Evolutionary conservation across 257 asterid genomes (phyloP), one percentile per base, ranked within the genome.

Genomic region (Fraxinus excelsior): DNA sequence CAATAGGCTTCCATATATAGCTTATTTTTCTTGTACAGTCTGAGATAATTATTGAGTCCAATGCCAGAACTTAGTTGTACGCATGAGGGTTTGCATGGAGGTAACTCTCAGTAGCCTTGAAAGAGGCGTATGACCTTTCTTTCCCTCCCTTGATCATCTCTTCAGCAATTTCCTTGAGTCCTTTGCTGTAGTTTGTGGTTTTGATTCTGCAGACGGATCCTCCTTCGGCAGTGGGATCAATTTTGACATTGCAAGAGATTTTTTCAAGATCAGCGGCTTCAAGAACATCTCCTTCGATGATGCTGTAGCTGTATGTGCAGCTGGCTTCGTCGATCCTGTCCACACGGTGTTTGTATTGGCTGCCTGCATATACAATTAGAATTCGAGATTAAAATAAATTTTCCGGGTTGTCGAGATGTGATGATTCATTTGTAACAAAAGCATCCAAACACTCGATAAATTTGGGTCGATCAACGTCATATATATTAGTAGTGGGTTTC

Each of bases 281-380:
- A 11, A 88, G 73, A 1, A 73, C 83, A 71, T 90, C 91, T 18
- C 92, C 95, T 73, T 90, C 91, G 8, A 85, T 76, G 68, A 90
- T 56, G 5, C 42, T 78, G 86, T 87, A 89, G 9, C 76, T 86
- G 83, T 70, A 82, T 1, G 75, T 58, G 42, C 71, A 78, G 18
- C 80, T 86, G 26, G 79, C 76, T 76, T 86, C 87, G 73, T 90
- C 92, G 16, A 90, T 14, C 1, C 25, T 81, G 7, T 83, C 90
- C 1, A 90, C 84, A 7, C 78, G 74, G 9, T 90, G 92, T 82
- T 86, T 83, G 82, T 44, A 86, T 28, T 82, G 80, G 56, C 87
- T 86, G 2, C 91, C 91, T 90, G 78, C 46, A 66, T 31, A 35
- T 31, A 31, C 3, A 31, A 31, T 31, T 35, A 35, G 38, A 35